These are phyloP conservation scores for Sphaerobolus stellatus DNA, from an alignment of 1,284 basidiomycete genomes.

Conservation along the genomic window DNA sequence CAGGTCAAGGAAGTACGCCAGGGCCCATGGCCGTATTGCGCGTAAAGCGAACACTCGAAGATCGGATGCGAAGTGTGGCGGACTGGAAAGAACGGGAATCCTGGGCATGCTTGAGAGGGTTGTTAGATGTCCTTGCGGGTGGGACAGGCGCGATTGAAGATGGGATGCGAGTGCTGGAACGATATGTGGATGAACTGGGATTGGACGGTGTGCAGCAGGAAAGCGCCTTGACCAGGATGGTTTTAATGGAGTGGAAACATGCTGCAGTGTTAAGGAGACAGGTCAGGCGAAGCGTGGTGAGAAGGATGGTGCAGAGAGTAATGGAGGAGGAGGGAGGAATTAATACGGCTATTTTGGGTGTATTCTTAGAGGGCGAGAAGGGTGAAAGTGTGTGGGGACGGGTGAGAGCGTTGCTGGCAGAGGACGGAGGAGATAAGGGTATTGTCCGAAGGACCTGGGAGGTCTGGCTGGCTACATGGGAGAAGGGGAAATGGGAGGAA, in stretches of 20 bases:
- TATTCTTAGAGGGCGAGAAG: constrained; percentile 78
- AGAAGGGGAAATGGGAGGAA: constrained; percentile 62
- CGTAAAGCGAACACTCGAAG: constrained; percentile 58
- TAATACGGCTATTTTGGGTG: constrained; percentile 72
- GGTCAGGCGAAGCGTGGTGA: background rate
- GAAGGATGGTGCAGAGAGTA: background rate
- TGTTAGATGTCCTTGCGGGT: constrained; percentile 60
- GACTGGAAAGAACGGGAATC: constrained; percentile 55
- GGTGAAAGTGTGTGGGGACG: constrained; percentile 74
- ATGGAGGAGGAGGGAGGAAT: constrained; percentile 3
- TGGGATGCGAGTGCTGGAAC: constrained; percentile 51
- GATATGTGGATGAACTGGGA: constrained; percentile 22
- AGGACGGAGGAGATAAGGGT: constrained; percentile 49
- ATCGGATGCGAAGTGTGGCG: constrained; percentile 7
- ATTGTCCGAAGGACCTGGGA: constrained; percentile 61
- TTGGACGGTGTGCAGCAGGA: constrained; percentile 5
- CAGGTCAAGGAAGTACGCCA: constrained; percentile 47
- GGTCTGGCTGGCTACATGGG: constrained; percentile 78
- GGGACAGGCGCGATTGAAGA: constrained; percentile 26
- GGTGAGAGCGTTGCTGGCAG: constrained; percentile 54
- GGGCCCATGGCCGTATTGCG: constrained; percentile 54
- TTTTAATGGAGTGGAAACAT: constrained; percentile 12
- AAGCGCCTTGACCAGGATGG: constrained; percentile 11
- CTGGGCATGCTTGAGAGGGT: constrained; percentile 61
- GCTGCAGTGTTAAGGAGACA: constrained; percentile 1